phyloP scores from a whole-genome alignment of 106 monocot species.

The Allium cepa region DNA sequence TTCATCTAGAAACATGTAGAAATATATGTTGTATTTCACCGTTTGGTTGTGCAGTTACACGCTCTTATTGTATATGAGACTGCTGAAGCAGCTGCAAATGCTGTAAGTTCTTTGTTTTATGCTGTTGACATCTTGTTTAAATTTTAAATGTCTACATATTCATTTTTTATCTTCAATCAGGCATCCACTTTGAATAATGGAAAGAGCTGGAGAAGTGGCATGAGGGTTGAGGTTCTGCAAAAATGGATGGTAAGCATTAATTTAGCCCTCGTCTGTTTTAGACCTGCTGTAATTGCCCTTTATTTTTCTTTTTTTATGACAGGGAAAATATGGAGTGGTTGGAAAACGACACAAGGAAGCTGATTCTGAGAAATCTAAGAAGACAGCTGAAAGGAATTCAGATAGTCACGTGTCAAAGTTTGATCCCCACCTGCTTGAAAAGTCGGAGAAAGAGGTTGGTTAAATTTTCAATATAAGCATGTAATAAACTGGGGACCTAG shows the following conservation, averaged over 20 bases:
- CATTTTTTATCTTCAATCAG: slow-evolving; percentile 22
- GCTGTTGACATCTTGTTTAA: no score
- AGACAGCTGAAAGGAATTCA: slow-evolving; percentile 1
- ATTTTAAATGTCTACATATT: no score
- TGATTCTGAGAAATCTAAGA: slow-evolving; percentile 12
- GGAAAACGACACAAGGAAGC: slow-evolving; percentile 18
- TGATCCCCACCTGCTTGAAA: slow-evolving; percentile 18
- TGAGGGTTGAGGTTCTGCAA: slow-evolving; percentile 51
- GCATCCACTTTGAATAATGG: slow-evolving; percentile 61
- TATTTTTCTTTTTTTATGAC: neutral
- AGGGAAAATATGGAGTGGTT: slow-evolving; percentile 31
- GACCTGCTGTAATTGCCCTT: neutral
- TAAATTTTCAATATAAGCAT: slow-evolving; percentile 6
- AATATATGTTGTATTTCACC: neutral
- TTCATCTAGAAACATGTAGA: no score
- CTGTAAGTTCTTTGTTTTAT: slow-evolving; percentile 36
- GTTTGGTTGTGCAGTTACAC: slow-evolving; percentile 46
- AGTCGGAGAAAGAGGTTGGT: slow-evolving; percentile 18
- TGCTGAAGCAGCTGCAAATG: slow-evolving; percentile 56
- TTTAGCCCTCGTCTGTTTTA: neutral
- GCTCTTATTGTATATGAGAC: slow-evolving; percentile 75
- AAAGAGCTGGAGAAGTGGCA: slow-evolving; percentile 80
- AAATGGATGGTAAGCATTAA: slow-evolving; percentile 36
- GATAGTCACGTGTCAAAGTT: slow-evolving; percentile 13
- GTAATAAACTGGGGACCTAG: neutral